A percentile compares a stretch with the other conserved stretches of the same genome.
phyloP scores from a whole-genome alignment of 495 filamentous ascomycete genomes.

The Penicillium robsamsonii region DNA sequence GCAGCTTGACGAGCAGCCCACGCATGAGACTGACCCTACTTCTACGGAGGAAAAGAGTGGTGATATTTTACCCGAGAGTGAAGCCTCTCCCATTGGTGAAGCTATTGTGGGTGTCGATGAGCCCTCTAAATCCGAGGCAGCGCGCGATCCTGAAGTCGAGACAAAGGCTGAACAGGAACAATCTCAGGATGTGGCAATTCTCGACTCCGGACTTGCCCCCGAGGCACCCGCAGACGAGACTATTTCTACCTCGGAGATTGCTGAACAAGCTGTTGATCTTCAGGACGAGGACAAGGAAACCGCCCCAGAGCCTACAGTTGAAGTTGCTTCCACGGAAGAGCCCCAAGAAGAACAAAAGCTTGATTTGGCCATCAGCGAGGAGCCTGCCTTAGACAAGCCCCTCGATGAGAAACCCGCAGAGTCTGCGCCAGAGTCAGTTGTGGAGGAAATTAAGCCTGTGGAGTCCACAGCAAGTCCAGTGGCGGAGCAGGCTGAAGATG shows the following conservation, averaged over 20 bases:
- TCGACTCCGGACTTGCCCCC: neutral
- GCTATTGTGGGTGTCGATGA: neutral
- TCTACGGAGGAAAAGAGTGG: constrained; percentile 16
- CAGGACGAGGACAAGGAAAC: neutral
- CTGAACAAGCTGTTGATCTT: neutral
- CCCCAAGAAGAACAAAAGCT: constrained; percentile 1
- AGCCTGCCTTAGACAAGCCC: constrained; percentile 4
- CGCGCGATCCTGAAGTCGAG: constrained; percentile 1
- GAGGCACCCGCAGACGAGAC: neutral
- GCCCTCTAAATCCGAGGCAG: neutral
- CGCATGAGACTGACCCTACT: constrained; percentile 13
- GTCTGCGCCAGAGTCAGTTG: neutral
- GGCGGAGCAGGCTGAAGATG: constrained; percentile 5
- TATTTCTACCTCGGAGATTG: neutral
- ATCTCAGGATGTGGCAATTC: neutral
- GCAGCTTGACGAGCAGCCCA: constrained; percentile 9
- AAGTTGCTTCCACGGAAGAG: neutral
- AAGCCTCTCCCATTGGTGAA: neutral
- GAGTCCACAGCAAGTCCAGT: neutral
- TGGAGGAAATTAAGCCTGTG: constrained; percentile 6
- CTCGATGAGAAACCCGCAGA: constrained; percentile 1
- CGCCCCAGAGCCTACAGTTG: neutral
- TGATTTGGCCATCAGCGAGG: neutral
- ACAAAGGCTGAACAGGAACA: constrained; percentile 2
- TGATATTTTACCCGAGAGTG: constrained; percentile 1